Conservation (phyloP, 495 filamentous ascomycete genomes). For the Chaetomium fimeti region DNA sequence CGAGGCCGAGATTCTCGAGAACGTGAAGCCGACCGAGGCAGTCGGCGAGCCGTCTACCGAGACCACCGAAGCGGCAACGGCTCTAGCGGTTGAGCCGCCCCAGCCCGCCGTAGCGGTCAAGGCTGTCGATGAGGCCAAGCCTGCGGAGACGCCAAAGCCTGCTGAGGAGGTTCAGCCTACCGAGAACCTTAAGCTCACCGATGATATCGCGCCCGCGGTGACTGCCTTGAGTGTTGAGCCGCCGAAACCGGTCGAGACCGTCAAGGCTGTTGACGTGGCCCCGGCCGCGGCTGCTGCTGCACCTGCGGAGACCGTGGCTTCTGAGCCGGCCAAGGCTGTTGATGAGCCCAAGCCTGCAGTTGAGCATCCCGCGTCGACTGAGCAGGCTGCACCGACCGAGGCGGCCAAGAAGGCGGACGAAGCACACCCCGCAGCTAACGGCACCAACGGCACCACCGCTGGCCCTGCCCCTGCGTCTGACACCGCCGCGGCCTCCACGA, state of each 20-base stretch:
- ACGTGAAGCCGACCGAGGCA: slow-evolving; percentile 35
- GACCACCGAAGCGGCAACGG: slow-evolving; percentile 1
- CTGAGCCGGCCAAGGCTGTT: not conserved
- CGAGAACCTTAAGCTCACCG: slow-evolving; percentile 23
- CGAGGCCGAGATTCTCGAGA: slow-evolving; percentile 63
- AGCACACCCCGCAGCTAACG: slow-evolving; percentile 35
- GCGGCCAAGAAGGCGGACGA: slow-evolving; percentile 58
- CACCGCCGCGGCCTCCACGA: slow-evolving; percentile 18
- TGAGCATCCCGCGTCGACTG: slow-evolving; percentile 11
- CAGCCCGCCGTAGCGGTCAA: not conserved
- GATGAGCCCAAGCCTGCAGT: slow-evolving; percentile 11
- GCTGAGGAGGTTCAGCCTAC: slow-evolving; percentile 15
- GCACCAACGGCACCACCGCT: slow-evolving; percentile 29
- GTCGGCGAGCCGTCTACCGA: slow-evolving; percentile 28
- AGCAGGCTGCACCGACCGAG: slow-evolving; percentile 47
- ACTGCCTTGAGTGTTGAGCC: slow-evolving; percentile 4
- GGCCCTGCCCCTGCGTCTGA: slow-evolving; percentile 15
- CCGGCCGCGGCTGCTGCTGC: not conserved
- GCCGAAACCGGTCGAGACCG: slow-evolving; percentile 20
- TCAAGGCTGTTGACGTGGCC: slow-evolving; percentile 24
- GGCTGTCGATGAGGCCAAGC: slow-evolving; percentile 16
- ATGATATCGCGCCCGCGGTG: slow-evolving; percentile 7
- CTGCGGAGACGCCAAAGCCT: slow-evolving; percentile 13
- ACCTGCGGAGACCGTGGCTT: not conserved
- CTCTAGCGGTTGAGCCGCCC: not conserved